phyloP scores from a whole-genome alignment of 306 rosid genomes.

The Fragaria ananassa region DNA sequence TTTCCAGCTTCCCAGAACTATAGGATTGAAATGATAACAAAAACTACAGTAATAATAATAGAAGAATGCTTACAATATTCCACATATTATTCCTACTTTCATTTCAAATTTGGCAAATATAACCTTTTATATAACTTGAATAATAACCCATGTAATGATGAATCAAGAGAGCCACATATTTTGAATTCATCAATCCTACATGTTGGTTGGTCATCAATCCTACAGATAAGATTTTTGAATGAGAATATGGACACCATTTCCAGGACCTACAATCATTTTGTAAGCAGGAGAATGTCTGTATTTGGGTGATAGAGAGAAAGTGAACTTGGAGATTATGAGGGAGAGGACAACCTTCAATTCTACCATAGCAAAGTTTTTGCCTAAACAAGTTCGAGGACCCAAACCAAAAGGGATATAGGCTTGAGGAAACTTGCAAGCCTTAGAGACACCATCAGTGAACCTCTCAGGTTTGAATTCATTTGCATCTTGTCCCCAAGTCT shows the following conservation, averaged over 20 bases:
- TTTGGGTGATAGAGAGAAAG: slow-evolving; percentile 61
- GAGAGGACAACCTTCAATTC: slow-evolving; percentile 53
- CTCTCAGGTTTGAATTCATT: slow-evolving; percentile 83
- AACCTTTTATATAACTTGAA: not conserved
- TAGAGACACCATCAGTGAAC: slow-evolving; percentile 67
- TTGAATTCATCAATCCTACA: too few relatives aligned
- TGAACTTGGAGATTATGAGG: slow-evolving; percentile 48
- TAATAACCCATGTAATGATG: too few relatives aligned
- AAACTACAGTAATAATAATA: not conserved
- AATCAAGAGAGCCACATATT: too few relatives aligned
- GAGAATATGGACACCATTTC: slow-evolving; percentile 54
- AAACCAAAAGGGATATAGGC: slow-evolving; percentile 77
- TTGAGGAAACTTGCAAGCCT: slow-evolving; percentile 68
- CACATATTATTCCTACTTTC: not conserved
- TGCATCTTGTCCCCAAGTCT: slow-evolving; percentile 79
- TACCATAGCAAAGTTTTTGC: slow-evolving; percentile 79
- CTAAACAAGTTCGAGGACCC: slow-evolving; percentile 74
- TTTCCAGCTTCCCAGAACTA: too few relatives aligned
- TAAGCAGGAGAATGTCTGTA: slow-evolving; percentile 72
- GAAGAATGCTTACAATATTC: not conserved
- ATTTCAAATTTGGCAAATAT: not conserved
- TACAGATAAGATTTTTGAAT: slow-evolving; percentile 30
- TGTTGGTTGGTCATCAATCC: not conserved
- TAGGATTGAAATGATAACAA: not conserved
- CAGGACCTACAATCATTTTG: slow-evolving; percentile 82